Base-by-base conservation (phyloP, 1,284 basidiomycete species). In the Fomes fomentarius region DNA sequence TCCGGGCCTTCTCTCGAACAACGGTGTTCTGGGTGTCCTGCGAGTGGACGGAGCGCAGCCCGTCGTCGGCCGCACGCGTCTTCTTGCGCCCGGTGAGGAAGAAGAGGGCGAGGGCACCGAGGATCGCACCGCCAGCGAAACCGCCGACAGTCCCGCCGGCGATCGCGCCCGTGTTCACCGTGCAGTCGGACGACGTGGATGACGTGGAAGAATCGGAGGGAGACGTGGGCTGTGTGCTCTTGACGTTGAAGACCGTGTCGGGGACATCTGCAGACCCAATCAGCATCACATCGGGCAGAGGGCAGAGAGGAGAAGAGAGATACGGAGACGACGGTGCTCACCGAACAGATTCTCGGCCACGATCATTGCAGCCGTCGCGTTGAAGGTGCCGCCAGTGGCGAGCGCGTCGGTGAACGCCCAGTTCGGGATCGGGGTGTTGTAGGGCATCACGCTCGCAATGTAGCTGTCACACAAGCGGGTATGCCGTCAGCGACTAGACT, bases 211-310 rank as follows among this genome's bases (percentile, higher is more conserved):
- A n/a, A n/a, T n/a, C n/a, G n/a, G 43, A 14, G 12, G 43, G 12
- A n/a, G 30, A 17, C 9, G 43, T 14, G 31, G 4, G 30, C 24
- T 33, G n/a, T n/a, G n/a, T 30, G 30, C 24, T 45, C 43, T 45
- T 45, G 30, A 45, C 43, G 43, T 45, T 45, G 30, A 45, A 45
- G 15, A 45, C 43, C 17, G 43, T 45, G 43, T 45, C 43, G 19
- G 43, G 43, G 19, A 45, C 30, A 19, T 45, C 12, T 22, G 43
- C 26, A 21, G 26, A 12, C 9, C 19, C 28, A 30, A 22, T 45
- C 17, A 45, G 43, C 30, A 10, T 2, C 30, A 10, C 26, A 31
- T 25, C 28, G 19, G 24, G n/a, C n/a, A n/a, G n/a, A n/a, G n/a
- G n/a, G n/a, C n/a, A n/a, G n/a, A n/a, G n/a, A 2, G 7, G 11